Base-by-base conservation (phyloP, 768 basidiomycete species). In the Termitomyces sp. region DNA sequence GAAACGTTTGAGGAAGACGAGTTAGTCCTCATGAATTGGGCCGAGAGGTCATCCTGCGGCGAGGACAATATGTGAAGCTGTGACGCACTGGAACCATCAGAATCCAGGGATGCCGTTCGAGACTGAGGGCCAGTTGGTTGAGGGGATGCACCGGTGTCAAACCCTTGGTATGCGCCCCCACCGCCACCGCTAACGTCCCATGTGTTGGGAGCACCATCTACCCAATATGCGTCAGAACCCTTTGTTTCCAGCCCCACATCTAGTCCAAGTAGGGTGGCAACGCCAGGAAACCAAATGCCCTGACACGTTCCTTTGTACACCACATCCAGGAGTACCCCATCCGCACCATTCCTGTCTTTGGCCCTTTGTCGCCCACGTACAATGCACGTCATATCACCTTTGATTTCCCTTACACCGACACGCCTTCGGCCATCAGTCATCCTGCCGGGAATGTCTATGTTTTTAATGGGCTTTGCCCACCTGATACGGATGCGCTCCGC, bases 221-320 rank as follows among this genome's bases (percentile, higher is more conserved):
- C 76, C 90, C 90, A 93, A 15, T 75, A 68, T 21, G 89, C 76
- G 55, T 88, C 85, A 22, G 83, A 85, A 26, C 82, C 82, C 62
- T 84, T 85, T 9, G 81, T 77, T 57, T 85, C 83, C 12, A 93
- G 74, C 11, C 79, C 78, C 32, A 90, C 77, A 62, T 92, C 90
- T 77, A 92, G 72, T 10, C 88, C 90, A 19, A 93, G 74, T 62
- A 90, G 72, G 3, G 87, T 91, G 3, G 90, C 90, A 5, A 90
- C 89, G 2, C 89, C 90, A 40, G 88, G 84, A 63, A 84, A 90
- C 87, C 88, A 92, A 43, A 92, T 71, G 12, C 87, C 87, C 58
- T 81, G 84, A 68, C 88, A 91, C 2, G 81, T 78, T 38, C 79
- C 88, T 58, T 82, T 84, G 65, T 89, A 90, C 54, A 86, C 81